These are phyloP conservation scores for Cercospora brassicicola DNA, from an alignment of 2,329 filamentous ascomycete species.

Conservation along the genomic window DNA sequence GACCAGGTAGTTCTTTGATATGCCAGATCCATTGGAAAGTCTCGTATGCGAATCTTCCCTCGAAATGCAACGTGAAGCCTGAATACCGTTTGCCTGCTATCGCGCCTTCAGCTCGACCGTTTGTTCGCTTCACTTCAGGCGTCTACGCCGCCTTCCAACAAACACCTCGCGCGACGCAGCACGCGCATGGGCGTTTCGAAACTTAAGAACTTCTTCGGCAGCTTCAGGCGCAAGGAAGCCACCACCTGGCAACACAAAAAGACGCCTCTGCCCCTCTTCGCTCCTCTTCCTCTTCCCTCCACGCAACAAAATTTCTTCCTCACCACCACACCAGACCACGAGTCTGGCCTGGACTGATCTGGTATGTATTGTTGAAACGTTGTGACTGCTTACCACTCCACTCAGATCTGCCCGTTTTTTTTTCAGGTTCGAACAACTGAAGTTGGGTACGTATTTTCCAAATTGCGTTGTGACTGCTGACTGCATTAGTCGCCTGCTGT, in stretches of 20 bases:
- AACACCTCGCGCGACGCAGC: not conserved
- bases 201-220: not conserved
- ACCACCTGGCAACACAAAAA: not conserved
- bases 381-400: not conserved
- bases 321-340: not conserved
- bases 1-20: not conserved
- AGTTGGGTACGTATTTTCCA: not conserved
- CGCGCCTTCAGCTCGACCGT: not conserved
- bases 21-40: not conserved
- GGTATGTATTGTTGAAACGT: not conserved
- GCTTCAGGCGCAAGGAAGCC: not conserved
- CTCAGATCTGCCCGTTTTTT: not conserved
- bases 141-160: not conserved
- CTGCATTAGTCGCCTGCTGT: not conserved
- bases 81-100: not conserved
- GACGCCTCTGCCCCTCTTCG: not conserved
- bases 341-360: not conserved
- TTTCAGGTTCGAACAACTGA: not conserved
- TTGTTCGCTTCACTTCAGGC: not conserved
- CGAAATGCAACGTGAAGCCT: not conserved
- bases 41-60: not conserved
- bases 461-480: not conserved
- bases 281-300: not conserved
- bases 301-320: not conserved
- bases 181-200: not conserved